A percentile compares a stretch with the other conserved stretches of the same genome.
These are phyloP conservation scores for Cercospora sojina DNA, from an alignment of 2,329 filamentous ascomycete genomes.

Conservation along the genomic window DNA sequence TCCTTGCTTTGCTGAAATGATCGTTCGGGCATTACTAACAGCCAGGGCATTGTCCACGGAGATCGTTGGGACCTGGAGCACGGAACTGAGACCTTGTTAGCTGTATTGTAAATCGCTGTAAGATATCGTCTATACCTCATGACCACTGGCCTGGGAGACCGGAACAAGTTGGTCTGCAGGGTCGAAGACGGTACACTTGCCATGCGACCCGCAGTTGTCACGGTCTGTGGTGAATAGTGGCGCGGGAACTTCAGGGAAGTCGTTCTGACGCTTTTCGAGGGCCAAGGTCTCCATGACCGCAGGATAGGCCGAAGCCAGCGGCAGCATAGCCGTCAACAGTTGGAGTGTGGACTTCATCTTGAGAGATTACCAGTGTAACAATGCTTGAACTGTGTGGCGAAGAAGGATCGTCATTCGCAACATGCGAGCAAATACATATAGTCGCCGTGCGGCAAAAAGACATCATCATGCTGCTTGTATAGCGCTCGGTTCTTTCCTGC, in stretches of 20 bases:
- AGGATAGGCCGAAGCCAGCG: conserved; percentile 24
- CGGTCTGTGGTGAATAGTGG: conserved; percentile 21
- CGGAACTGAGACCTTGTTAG: conserved; percentile 16
- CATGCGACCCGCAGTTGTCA: conserved; percentile 25
- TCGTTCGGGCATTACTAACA: neutral
- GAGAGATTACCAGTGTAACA: neutral
- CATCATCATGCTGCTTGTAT: neutral
- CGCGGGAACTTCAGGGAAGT: conserved; percentile 18
- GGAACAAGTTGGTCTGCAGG: conserved; percentile 33
- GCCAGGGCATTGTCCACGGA: conserved; percentile 7
- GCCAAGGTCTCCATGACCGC: conserved; percentile 16
- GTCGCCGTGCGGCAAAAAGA: neutral
- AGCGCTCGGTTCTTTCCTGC: neutral
- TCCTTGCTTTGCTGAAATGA: neutral
- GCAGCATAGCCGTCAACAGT: conserved; percentile 17
- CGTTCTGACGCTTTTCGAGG: conserved; percentile 15
- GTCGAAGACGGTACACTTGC: conserved; percentile 31
- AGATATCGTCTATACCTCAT: conserved; percentile 17
- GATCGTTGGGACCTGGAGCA: conserved; percentile 26
- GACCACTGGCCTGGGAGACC: conserved; percentile 28
- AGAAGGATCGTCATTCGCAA: neutral
- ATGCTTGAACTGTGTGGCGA: neutral
- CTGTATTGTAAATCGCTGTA: neutral
- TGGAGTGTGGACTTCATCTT: conserved; percentile 16
- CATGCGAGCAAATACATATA: neutral